Percentiles rank a stretch among this genome's conserved stretches.
phyloP scores from a whole-genome alignment of 2,329 filamentous ascomycete species.

The Macroventuria anomochaeta region DNA sequence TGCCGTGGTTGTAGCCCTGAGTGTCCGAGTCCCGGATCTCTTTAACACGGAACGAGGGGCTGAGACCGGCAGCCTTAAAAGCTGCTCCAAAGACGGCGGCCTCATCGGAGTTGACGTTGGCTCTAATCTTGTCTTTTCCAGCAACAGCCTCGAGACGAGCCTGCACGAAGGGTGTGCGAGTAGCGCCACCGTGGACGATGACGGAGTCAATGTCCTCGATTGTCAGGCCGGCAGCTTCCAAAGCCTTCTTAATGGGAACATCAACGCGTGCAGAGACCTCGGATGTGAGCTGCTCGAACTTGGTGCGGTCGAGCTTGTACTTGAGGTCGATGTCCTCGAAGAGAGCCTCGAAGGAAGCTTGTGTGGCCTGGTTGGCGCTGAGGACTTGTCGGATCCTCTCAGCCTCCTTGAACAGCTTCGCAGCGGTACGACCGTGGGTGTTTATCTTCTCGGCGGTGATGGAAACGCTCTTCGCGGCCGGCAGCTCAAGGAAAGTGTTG shows the following conservation, averaged over 20 bases:
- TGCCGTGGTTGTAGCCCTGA: slow-evolving; percentile 73
- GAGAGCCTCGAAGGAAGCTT: slow-evolving; percentile 82
- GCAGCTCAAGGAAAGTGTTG: slow-evolving; percentile 73
- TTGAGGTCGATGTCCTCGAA: slow-evolving; percentile 93
- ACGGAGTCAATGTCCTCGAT: slow-evolving; percentile 82
- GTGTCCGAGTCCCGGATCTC: slow-evolving; percentile 87
- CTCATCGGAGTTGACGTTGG: slow-evolving; percentile 96
- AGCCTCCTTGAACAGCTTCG: slow-evolving; percentile 92
- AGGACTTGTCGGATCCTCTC: slow-evolving; percentile 86
- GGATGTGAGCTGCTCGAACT: slow-evolving; percentile 81
- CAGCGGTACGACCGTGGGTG: slow-evolving; percentile 80
- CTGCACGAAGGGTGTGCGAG: slow-evolving; percentile 93
- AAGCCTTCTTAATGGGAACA: slow-evolving; percentile 73
- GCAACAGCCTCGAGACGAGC: slow-evolving; percentile 80
- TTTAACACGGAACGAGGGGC: slow-evolving; percentile 96
- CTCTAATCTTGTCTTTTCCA: slow-evolving; percentile 80
- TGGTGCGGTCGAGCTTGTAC: slow-evolving; percentile 80
- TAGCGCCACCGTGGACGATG: slow-evolving; percentile 89
- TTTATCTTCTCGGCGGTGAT: slow-evolving; percentile 69
- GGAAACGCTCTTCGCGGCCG: slow-evolving; percentile 66
- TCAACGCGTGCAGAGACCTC: slow-evolving; percentile 72
- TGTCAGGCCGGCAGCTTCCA: slow-evolving; percentile 74
- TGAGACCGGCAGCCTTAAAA: slow-evolving; percentile 90
- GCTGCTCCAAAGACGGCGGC: slow-evolving; percentile 94
- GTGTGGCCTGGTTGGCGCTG: slow-evolving; percentile 87